A percentile compares a stretch with the other conserved stretches of the same genome.
Conservation (phyloP, 768 basidiomycete genomes). For the Epithele typhae region DNA sequence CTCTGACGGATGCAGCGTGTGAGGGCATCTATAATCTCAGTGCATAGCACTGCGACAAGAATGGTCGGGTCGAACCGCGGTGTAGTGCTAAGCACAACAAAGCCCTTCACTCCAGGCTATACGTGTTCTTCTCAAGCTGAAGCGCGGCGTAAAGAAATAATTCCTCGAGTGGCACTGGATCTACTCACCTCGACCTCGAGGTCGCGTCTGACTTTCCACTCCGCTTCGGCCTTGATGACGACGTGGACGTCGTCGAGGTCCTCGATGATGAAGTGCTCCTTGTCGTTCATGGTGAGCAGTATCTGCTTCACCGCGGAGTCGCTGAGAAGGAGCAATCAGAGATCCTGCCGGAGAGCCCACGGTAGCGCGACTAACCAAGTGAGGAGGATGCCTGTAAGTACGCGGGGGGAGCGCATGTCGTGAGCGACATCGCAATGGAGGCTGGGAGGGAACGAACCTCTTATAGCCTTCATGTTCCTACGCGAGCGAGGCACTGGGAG, state of each 20-base stretch:
- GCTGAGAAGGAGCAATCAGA: constrained; percentile 34
- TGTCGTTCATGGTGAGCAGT: constrained; percentile 77
- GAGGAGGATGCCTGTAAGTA: constrained; percentile 64
- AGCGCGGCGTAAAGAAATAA: background rate
- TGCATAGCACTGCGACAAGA: too few relatives aligned
- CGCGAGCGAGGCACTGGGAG: background rate
- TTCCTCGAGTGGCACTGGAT: background rate
- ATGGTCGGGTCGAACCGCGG: too few relatives aligned
- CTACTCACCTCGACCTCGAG: constrained; percentile 69
- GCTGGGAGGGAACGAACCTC: constrained; percentile 36
- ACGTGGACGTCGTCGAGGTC: constrained; percentile 83
- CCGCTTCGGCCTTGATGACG: constrained; percentile 79
- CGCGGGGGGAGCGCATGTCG: constrained; percentile 3
- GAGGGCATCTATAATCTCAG: too few relatives aligned
- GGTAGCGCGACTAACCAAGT: constrained; percentile 46
- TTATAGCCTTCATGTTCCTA: constrained; percentile 55
- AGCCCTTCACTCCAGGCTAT: constrained; percentile 62
- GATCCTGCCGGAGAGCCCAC: background rate
- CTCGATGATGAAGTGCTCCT: constrained; percentile 76
- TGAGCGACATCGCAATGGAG: constrained; percentile 4
- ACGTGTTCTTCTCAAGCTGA: constrained; percentile 85
- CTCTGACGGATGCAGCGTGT: too few relatives aligned
- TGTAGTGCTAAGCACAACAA: too few relatives aligned
- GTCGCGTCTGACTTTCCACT: constrained; percentile 66
- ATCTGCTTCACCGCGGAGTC: constrained; percentile 91